Base-by-base conservation (phyloP, 306 rosid genomes). In the Gynostemma pentaphyllum region DNA sequence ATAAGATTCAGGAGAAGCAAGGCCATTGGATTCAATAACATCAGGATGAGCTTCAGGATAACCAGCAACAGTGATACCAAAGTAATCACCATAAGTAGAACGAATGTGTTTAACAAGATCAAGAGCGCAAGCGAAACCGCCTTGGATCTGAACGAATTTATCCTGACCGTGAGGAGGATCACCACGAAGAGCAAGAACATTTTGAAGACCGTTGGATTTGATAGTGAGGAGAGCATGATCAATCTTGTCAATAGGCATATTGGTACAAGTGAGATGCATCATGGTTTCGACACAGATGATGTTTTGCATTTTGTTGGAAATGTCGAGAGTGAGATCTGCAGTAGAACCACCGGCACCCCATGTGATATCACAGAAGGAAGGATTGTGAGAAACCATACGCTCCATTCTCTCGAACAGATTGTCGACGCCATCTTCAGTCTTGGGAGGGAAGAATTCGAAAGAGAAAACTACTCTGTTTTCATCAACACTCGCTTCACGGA, bases 11-110 rank as follows among this genome's bases (percentile, higher is more conserved):
- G 48, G 55, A 14, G 96, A 19, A 64, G 99, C 94, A 71, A 92
- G 16, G 10, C 99, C 99, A 62, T 92, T 60, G 37, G 34, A 72
- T 59, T 67, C 95, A 51, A 92, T 92, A 50, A 68, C 80, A 64
- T 92, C 97, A 0, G 99, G 99, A 80, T 92, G 99, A 22, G 94
- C 84, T 90, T 92, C 99, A 80, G 99, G 99, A 82, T 92, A 92
- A 70, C 99, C 99, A 72, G 99, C 99, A 4, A 92, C 79, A 1
- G 99, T 84, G 51, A 92, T 83, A 69, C 99, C 99, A 54, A 92
- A 92, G 84, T 92, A 92, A 74, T 92, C 95, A 24, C 90, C 95
- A 57, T 86, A 81, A 32, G 80, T 73, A 57, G 72, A 81, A 72
- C 87, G 74, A 65, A 92, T 88, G 71, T 92, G 99, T 62, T 77